A percentile compares a stretch with the other conserved stretches of the same genome.
phyloP scores from a whole-genome alignment of 768 basidiomycete genomes.

The Boletus rubescentipes region DNA sequence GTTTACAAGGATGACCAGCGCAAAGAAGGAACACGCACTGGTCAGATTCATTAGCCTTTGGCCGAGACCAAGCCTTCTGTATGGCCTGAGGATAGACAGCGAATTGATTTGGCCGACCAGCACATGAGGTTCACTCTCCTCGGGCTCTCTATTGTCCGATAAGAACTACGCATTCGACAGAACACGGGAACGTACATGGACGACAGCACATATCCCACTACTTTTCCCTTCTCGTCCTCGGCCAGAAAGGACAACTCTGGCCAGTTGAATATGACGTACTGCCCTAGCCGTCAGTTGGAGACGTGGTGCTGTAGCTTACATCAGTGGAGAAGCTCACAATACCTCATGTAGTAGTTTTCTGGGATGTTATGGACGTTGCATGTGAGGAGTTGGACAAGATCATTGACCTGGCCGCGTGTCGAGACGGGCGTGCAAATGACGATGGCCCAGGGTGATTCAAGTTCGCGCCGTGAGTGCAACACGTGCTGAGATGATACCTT shows the following conservation, averaged over 20 bases:
- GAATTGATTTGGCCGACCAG: slow-evolving; percentile 32
- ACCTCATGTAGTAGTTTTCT: slow-evolving; percentile 43
- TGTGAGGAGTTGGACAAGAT: slow-evolving; percentile 49
- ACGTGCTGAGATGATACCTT: neutral
- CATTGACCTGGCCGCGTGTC: slow-evolving; percentile 37
- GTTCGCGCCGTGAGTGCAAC: neutral
- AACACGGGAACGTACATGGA: slow-evolving; percentile 45
- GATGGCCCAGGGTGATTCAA: neutral
- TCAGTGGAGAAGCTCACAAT: slow-evolving; percentile 22
- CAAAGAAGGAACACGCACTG: slow-evolving; percentile 17
- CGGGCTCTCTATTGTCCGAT: slow-evolving; percentile 22
- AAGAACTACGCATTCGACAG: neutral
- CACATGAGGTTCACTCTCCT: slow-evolving; percentile 7
- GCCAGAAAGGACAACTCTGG: slow-evolving; percentile 55
- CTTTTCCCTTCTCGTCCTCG: slow-evolving; percentile 45
- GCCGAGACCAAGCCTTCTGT: slow-evolving; percentile 29
- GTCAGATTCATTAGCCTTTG: slow-evolving; percentile 26
- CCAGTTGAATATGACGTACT: slow-evolving; percentile 49
- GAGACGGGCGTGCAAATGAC: neutral
- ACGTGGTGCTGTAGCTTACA: neutral
- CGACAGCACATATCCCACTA: slow-evolving; percentile 57
- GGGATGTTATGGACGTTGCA: slow-evolving; percentile 54
- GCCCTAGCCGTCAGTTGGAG: slow-evolving; percentile 34
- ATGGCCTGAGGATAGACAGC: slow-evolving; percentile 27
- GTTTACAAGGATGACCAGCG: neutral